Conservation (phyloP, 2,329 filamentous ascomycete species). For the Myotisia sp. region DNA sequence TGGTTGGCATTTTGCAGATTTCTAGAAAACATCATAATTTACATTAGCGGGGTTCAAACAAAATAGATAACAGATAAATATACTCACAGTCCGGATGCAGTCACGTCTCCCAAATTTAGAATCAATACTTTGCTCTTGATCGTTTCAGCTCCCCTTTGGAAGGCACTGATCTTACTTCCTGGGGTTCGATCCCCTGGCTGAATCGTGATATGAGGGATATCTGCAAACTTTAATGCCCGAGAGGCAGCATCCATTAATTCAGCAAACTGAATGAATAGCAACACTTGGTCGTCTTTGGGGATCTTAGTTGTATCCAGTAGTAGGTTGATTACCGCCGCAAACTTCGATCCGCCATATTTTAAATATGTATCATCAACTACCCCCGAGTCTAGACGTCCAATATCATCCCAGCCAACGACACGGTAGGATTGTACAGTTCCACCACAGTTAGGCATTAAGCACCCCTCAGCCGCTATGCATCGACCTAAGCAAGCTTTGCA, state of each 20-base stretch:
- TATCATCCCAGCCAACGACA: conserved; percentile 26
- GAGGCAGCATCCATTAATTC: conserved; percentile 30
- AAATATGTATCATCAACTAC: conserved; percentile 12
- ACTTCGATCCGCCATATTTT: conserved; percentile 33
- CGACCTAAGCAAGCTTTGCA: conserved; percentile 29
- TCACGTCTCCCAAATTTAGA: conserved; percentile 42
- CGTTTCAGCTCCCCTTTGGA: conserved; percentile 27
- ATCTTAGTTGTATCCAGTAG: conserved; percentile 24
- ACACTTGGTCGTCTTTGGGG: conserved; percentile 33
- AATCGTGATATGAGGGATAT: conserved; percentile 26
- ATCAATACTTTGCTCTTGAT: conserved; percentile 38
- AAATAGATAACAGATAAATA: background rate
- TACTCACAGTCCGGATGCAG: conserved; percentile 46
- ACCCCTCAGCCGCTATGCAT: conserved; percentile 20
- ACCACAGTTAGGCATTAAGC: conserved; percentile 29
- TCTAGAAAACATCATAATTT: conserved; percentile 19
- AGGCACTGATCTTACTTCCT: conserved; percentile 24
- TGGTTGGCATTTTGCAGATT: conserved; percentile 53
- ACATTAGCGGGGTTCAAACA: background rate
- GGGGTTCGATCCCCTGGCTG: conserved; percentile 18
- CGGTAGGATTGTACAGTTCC: conserved; percentile 26
- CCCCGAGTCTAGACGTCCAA: conserved; percentile 20
- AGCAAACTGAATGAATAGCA: conserved; percentile 43
- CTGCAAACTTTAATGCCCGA: conserved; percentile 17
- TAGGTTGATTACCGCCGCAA: conserved; percentile 33